These are phyloP conservation scores for Sarcomyxa edulis DNA, from an alignment of 768 basidiomycete genomes.

Conservation along the genomic window DNA sequence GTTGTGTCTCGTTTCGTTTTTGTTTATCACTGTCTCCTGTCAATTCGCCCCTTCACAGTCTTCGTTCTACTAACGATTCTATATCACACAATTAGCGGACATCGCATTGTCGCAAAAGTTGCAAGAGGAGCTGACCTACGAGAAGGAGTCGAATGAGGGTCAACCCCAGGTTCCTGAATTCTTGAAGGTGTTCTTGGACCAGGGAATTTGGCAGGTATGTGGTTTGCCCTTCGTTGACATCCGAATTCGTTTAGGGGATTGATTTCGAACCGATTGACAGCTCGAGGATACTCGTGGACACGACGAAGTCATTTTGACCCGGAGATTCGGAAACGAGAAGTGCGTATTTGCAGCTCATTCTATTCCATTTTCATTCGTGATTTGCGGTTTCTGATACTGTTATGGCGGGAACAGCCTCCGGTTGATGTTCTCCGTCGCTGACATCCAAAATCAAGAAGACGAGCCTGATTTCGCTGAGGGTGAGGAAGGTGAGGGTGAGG, in stretches of 20 bases:
- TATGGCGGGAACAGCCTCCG: conserved; percentile 55
- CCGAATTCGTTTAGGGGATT: background rate
- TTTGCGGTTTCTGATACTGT: background rate
- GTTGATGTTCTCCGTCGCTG: conserved; percentile 89
- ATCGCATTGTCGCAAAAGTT: conserved; percentile 70
- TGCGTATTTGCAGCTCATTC: conserved; percentile 33
- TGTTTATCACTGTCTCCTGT: conserved; percentile 1
- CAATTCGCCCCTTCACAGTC: background rate
- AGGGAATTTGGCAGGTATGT: conserved; percentile 77
- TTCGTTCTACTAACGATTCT: background rate
- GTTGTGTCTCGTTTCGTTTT: conserved; percentile 11
- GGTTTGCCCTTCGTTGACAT: background rate
- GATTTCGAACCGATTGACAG: conserved; percentile 26
- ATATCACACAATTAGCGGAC: too few species aligned
- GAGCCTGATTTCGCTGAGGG: conserved; percentile 19
- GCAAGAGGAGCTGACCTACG: conserved; percentile 80
- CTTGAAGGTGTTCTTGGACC: conserved; percentile 64
- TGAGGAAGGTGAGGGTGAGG: conserved; percentile 22
- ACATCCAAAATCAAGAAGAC: conserved; percentile 54
- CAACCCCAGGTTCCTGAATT: conserved; percentile 57
- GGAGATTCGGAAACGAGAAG: conserved; percentile 89
- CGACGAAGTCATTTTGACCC: conserved; percentile 79
- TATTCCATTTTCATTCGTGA: conserved; percentile 3
- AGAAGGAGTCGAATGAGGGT: conserved; percentile 52
- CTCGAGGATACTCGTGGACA: conserved; percentile 65